A percentile compares a stretch with the other conserved stretches of the same genome.
Evolutionary conservation across 2,329 filamentous ascomycete species (phyloP).

Genomic region (Didymella pomorum): DNA sequence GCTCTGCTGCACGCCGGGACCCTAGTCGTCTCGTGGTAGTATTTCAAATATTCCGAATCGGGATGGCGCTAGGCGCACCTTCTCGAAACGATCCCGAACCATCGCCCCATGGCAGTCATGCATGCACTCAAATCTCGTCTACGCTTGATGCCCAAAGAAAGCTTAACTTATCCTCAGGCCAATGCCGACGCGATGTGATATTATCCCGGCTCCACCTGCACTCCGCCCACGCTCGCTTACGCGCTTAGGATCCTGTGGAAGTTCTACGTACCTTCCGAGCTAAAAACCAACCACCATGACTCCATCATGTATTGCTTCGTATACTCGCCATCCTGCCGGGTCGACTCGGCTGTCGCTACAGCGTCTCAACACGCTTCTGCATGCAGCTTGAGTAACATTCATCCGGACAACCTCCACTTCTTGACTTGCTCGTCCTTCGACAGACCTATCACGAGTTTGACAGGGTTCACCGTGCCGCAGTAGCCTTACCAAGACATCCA

Average conservation of each 20-base stretch:
- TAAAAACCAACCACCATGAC: neutral
- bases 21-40: constrained; percentile 25
- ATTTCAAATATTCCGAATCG: constrained; percentile 41
- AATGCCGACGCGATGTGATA: neutral
- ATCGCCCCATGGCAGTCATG: constrained; percentile 7
- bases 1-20: constrained; percentile 5
- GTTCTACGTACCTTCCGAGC: neutral
- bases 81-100: constrained; percentile 26
- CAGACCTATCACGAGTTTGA: constrained; percentile 3
- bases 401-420: neutral
- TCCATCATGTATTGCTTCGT: constrained; percentile 5
- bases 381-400: constrained; percentile 5
- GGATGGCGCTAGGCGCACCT: constrained; percentile 29
- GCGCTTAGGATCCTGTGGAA: constrained; percentile 1
- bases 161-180: constrained; percentile 10
- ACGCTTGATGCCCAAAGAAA: constrained; percentile 11
- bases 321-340: constrained; percentile 1
- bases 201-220: constrained; percentile 2
- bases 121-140: constrained; percentile 21
- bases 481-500: neutral
- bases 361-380: neutral
- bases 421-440: neutral
- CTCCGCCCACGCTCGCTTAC: constrained; percentile 3
- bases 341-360: neutral
- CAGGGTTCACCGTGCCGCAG: neutral